Conservation (phyloP, 257 asterid species). For the Plectranthus barbatus region DNA sequence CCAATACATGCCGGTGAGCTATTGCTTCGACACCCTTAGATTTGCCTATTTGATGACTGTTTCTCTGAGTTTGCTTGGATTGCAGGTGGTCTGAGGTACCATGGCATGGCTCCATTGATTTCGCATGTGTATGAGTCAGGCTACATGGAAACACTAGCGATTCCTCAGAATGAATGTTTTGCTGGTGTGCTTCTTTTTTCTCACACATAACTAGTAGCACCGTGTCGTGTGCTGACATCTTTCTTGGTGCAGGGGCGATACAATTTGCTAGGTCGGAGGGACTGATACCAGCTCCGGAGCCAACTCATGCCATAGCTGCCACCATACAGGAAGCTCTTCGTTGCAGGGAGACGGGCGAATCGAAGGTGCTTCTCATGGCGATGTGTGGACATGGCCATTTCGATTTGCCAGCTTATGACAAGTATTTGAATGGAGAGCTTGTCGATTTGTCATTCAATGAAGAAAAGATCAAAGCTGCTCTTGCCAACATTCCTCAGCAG, state of each 20-base stretch:
- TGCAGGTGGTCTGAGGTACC: slow-evolving; percentile 87
- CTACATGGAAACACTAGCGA: slow-evolving; percentile 61
- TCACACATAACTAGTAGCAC: not conserved
- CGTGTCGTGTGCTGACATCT: not conserved
- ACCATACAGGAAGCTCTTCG: slow-evolving; percentile 76
- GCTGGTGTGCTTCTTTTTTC: slow-evolving; percentile 34
- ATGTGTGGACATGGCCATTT: slow-evolving; percentile 98
- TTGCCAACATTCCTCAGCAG: slow-evolving; percentile 55
- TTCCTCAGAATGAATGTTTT: slow-evolving; percentile 90
- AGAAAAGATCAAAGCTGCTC: slow-evolving; percentile 42
- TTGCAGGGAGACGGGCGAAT: slow-evolving; percentile 79
- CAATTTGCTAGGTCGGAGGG: slow-evolving; percentile 88
- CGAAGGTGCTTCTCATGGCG: slow-evolving; percentile 86
- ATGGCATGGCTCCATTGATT: slow-evolving; percentile 92
- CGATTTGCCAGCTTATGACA: slow-evolving; percentile 83
- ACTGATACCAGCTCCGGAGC: slow-evolving; percentile 90
- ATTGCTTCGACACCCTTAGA: not conserved
- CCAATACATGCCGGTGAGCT: slow-evolving; percentile 83
- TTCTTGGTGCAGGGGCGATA: slow-evolving; percentile 55
- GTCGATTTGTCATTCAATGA: slow-evolving; percentile 66
- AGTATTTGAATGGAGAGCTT: slow-evolving; percentile 62
- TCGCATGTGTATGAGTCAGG: slow-evolving; percentile 84
- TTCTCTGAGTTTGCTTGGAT: not conserved
- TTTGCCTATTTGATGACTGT: not conserved
- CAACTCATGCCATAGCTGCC: slow-evolving; percentile 89